Evolutionary conservation across 2,329 filamentous ascomycete genomes (phyloP), one percentile per base, ranked within the genome.

Genomic region (Esteya vermicola): DNA sequence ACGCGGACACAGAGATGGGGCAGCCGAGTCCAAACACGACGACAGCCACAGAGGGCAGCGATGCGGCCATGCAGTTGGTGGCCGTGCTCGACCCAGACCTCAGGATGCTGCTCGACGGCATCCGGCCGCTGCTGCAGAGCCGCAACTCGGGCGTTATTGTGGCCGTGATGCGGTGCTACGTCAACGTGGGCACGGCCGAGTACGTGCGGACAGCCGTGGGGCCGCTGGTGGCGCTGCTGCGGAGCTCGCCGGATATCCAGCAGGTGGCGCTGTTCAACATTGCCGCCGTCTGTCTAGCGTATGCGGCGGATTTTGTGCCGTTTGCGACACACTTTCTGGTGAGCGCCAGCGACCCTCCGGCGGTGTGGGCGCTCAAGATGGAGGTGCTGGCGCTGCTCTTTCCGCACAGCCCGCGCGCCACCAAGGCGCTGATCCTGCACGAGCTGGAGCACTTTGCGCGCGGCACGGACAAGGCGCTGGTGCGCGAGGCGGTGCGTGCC

Each of bases 361-460:
- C 84, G 18, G 81, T 94, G 18, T 94, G 86, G 84, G 79, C 81
- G 45, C 69, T 96, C 30, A 98, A 98, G 59, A 68, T 98, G 21
- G 93, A 98, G 57, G 65, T 94, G 4, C 66, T 96, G 41, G 89
- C 91, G 0, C 68, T 98, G 45, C 78, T 96, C 48, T 98, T 96
- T 51, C 86, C 89, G 0, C 73, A 93, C 53, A 79, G 79, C 47
- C 77, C 79, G 6, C 57, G 73, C 9, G 78, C 85, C 43, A 65
- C 82, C 43, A 93, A 94, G 57, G 83, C 82, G 42, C 69, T 98
- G 7, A 85, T 96, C 34, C 69, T 98, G 38, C 88, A 83, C 48
- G 91, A 98, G 55, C 70, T 98, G 6, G 88, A 94, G 52, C 89
- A 96, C 60, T 96, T 96, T 57, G 85, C 84, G 0, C 75, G 80